A percentile compares a stretch with the other conserved stretches of the same genome.
Conservation (phyloP, 331 rosid species). For the Pyracantha coccinea region DNA sequence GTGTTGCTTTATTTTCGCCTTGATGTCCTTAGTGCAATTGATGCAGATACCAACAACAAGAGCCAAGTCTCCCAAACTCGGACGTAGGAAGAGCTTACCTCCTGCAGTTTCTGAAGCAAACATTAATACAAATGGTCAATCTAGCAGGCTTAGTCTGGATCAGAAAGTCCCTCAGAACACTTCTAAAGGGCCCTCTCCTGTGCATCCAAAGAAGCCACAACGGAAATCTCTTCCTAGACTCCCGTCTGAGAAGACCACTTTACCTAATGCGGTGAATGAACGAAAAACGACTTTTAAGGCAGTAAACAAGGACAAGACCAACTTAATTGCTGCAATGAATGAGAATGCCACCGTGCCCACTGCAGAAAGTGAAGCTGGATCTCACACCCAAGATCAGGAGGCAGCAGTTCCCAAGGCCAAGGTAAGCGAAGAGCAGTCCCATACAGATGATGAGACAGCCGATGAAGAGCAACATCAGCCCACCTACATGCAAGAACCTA, state of each 20-base stretch:
- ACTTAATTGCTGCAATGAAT: slow-evolving; percentile 30
- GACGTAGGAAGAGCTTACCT: slow-evolving; percentile 66
- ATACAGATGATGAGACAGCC: slow-evolving; percentile 24
- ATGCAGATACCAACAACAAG: slow-evolving; percentile 92
- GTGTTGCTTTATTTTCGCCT: neutral
- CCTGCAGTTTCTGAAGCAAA: slow-evolving; percentile 44
- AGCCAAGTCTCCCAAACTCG: slow-evolving; percentile 98
- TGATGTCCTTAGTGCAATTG: slow-evolving; percentile 6
- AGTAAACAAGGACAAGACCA: slow-evolving; percentile 15
- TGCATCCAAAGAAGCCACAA: slow-evolving; percentile 62
- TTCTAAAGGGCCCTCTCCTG: slow-evolving; percentile 36
- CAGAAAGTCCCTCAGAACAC: slow-evolving; percentile 50
- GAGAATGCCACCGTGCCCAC: slow-evolving; percentile 33
- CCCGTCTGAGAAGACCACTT: slow-evolving; percentile 54
- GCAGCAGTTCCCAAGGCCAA: slow-evolving; percentile 25
- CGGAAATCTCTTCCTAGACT: slow-evolving; percentile 87
- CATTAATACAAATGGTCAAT: slow-evolving; percentile 23
- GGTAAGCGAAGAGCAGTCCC: slow-evolving; percentile 26
- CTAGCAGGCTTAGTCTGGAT: slow-evolving; percentile 61
- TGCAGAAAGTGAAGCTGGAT: slow-evolving; percentile 32
- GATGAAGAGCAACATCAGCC: slow-evolving; percentile 45
- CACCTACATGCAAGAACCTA: slow-evolving; percentile 33
- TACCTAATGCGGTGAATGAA: slow-evolving; percentile 33
- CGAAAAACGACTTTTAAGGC: slow-evolving; percentile 32
- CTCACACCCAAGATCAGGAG: slow-evolving; percentile 23